Percentiles rank a stretch among this genome's conserved stretches.
These are phyloP conservation scores for Fusarium hainanense DNA, from an alignment of 2,329 filamentous ascomycete genomes.

Conservation along the genomic window DNA sequence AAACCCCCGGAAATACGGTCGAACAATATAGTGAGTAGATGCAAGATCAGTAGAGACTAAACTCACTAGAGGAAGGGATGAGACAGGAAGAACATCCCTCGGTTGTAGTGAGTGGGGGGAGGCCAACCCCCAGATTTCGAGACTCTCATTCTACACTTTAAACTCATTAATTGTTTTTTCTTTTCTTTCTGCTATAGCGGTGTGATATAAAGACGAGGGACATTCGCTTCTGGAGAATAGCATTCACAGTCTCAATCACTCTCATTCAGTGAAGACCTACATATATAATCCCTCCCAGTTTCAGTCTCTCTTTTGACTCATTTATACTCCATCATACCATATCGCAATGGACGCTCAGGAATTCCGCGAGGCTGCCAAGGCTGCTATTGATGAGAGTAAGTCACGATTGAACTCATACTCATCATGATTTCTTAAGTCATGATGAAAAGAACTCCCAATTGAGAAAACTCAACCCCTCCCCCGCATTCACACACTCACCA, in stretches of 20 bases:
- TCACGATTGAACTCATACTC: constrained; percentile 22
- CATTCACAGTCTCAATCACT: neutral
- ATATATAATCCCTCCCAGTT: neutral
- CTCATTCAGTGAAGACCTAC: neutral
- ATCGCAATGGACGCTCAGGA: constrained; percentile 80
- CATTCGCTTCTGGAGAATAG: neutral
- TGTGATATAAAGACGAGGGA: constrained; percentile 8
- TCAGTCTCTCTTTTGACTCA: neutral
- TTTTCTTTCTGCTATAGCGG: neutral
- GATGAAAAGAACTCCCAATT: neutral
- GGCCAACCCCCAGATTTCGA: neutral
- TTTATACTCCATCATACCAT: neutral
- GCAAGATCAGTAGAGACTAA: neutral
- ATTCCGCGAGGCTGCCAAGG: constrained; percentile 80
- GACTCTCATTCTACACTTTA: neutral
- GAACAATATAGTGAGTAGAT: constrained; percentile 8
- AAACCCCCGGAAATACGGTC: neutral
- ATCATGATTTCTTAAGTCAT: constrained; percentile 48
- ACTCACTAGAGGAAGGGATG: neutral
- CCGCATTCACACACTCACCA: neutral
- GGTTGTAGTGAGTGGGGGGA: neutral
- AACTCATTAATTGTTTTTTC: neutral
- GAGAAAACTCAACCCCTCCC: constrained; percentile 2
- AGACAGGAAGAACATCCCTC: neutral
- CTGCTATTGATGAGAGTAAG: constrained; percentile 85